These are phyloP conservation scores for Cetraspora pellucida DNA, from an alignment of 192 early-diverging fungal species.

Conservation along the genomic window DNA sequence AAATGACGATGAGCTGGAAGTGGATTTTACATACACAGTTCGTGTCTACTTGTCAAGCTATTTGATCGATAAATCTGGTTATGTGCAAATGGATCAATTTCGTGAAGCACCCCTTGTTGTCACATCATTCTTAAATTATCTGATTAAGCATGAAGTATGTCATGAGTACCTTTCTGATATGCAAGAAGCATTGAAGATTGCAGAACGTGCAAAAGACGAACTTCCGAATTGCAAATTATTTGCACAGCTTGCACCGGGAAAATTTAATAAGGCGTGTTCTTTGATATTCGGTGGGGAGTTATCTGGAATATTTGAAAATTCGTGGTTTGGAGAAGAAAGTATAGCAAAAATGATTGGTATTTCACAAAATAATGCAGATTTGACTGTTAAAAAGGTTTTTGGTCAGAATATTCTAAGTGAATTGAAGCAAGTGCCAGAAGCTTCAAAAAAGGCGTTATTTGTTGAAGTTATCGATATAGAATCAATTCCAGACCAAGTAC, in stretches of 20 bases:
- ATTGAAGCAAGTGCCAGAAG: background rate
- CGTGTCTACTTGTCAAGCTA: constrained; percentile 55
- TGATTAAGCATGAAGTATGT: constrained; percentile 49
- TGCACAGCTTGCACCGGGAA: constrained; percentile 43
- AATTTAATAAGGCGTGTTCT: constrained; percentile 57
- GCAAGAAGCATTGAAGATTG: constrained; percentile 42
- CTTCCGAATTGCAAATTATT: constrained; percentile 52
- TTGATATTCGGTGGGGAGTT: constrained; percentile 52
- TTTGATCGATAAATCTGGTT: constrained; percentile 49
- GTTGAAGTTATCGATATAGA: background rate
- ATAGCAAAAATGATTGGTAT: constrained; percentile 37
- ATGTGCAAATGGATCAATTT: constrained; percentile 54
- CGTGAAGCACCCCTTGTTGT: constrained; percentile 46
- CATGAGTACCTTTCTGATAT: constrained; percentile 59
- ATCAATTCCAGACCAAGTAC: too few species aligned
- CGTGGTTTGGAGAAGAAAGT: constrained; percentile 30
- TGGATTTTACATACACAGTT: constrained; percentile 48
- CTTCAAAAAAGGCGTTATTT: background rate
- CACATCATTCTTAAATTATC: constrained; percentile 52
- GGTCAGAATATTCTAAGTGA: background rate
- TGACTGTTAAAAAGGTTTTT: background rate
- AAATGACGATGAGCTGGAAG: constrained; percentile 43
- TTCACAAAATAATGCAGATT: background rate
- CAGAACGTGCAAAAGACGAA: constrained; percentile 47
- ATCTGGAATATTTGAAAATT: constrained; percentile 38